phyloP scores from a whole-genome alignment of 1,139 yeast genomes.

The Schwanniomyces etchellsii region DNA sequence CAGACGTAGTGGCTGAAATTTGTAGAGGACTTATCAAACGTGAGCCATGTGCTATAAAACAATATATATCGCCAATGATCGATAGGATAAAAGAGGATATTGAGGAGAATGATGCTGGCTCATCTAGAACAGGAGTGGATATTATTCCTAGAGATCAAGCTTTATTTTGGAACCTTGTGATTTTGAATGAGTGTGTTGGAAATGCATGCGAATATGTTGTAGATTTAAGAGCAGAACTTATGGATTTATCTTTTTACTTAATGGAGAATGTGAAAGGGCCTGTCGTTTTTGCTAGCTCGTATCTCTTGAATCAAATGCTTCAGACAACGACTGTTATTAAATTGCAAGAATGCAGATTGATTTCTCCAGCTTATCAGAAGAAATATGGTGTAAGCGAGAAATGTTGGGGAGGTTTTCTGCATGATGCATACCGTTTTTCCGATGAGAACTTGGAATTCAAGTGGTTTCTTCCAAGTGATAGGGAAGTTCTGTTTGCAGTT shows the following conservation, averaged over 20 bases:
- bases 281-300: conserved; percentile 38
- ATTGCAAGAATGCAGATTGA: conserved; percentile 48
- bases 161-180: conserved; percentile 65
- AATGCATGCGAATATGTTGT: conserved; percentile 56
- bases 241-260: conserved; percentile 45
- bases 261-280: conserved; percentile 70
- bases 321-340: conserved; percentile 60
- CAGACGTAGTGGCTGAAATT: conserved; percentile 65
- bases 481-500: conserved; percentile 59
- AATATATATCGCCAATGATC: conserved; percentile 40
- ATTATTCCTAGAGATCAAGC: conserved; percentile 74
- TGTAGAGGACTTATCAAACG: conserved; percentile 66
- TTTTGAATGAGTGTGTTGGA: conserved; percentile 67
- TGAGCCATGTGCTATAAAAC: conserved; percentile 45
- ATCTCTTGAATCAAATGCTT: conserved; percentile 59
- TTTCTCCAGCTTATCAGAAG: conserved; percentile 33
- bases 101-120: conserved; percentile 81
- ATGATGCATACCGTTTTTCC: conserved; percentile 34
- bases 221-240: conserved; percentile 39
- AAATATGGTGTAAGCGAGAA: conserved; percentile 36
- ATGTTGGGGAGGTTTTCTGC: conserved; percentile 74
- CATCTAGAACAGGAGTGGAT: conserved; percentile 62
- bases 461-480: conserved; percentile 70
- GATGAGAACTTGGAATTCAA: conserved; percentile 46
- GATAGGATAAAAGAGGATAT: conserved; percentile 63